Conservation (phyloP, 441 rosid species). For the Pelargonium fulgidum region DNA sequence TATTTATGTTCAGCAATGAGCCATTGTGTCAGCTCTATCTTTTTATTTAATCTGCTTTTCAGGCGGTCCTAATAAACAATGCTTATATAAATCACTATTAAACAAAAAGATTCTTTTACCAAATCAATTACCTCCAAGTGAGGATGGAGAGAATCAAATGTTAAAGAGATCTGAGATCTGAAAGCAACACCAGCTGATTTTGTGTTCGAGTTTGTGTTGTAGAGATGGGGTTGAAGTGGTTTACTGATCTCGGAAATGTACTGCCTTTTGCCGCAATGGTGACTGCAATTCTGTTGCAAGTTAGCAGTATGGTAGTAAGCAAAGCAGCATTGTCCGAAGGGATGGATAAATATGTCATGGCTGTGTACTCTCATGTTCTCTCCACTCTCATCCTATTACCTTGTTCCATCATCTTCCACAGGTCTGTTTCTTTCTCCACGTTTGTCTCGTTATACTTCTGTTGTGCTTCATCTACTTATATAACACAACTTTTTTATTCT, state of each 20-base stretch:
- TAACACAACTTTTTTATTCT: background rate
- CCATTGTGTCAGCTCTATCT: background rate
- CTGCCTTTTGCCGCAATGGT: background rate
- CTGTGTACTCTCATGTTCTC: slow-evolving; percentile 31
- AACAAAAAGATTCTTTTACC: too few relatives aligned
- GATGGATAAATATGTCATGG: slow-evolving; percentile 31
- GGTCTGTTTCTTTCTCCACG: slow-evolving; percentile 6
- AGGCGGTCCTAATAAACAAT: too few relatives aligned
- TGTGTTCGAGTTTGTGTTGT: too few relatives aligned
- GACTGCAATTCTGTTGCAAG: background rate
- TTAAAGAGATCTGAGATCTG: too few relatives aligned
- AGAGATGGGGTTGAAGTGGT: slow-evolving; percentile 24
- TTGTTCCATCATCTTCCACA: slow-evolving; percentile 16
- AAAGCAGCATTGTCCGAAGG: slow-evolving; percentile 41
- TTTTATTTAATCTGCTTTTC: too few relatives aligned
- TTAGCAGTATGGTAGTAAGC: slow-evolving; percentile 18
- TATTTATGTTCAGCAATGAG: background rate
- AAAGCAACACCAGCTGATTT: too few relatives aligned
- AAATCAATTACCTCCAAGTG: too few relatives aligned
- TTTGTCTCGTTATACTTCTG: background rate
- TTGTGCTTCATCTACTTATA: background rate
- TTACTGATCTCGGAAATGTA: slow-evolving; percentile 13
- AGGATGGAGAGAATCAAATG: too few relatives aligned
- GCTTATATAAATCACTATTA: too few relatives aligned
- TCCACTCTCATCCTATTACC: slow-evolving; percentile 34